phyloP scores from a whole-genome alignment of 306 rosid species.

The Cucumis melo region DNA sequence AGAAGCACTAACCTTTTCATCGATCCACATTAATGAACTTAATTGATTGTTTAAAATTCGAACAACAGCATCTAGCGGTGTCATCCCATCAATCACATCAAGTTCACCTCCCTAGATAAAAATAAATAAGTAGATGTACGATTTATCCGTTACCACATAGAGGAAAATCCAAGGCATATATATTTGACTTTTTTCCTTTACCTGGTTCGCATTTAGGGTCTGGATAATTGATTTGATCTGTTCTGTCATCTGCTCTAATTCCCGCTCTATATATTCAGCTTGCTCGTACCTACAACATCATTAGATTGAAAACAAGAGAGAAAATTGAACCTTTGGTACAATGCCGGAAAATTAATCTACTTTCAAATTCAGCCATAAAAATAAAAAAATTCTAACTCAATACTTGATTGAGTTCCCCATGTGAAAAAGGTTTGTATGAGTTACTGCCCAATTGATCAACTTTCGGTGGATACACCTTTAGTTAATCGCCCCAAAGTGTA shows the following conservation, averaged over 20 bases:
- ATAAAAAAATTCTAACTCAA: neutral
- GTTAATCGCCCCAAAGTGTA: neutral
- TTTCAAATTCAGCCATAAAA: neutral
- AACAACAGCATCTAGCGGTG: constrained; percentile 82
- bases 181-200: constrained; percentile 14
- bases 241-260: constrained; percentile 87
- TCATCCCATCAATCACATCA: constrained; percentile 52
- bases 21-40: constrained; percentile 91
- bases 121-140: neutral
- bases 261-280: constrained; percentile 82
- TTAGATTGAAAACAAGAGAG: neutral
- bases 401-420: neutral
- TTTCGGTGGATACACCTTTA: neutral
- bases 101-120: constrained; percentile 74
- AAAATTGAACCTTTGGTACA: neutral
- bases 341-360: neutral
- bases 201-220: constrained; percentile 87
- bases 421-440: neutral
- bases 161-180: neutral
- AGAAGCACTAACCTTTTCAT: constrained; percentile 67
- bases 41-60: constrained; percentile 85
- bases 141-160: neutral
- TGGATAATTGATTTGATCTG: constrained; percentile 80
- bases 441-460: neutral
- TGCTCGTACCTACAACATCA: constrained; percentile 63